A percentile compares a stretch with the other conserved stretches of the same genome.
Evolutionary conservation across 2,329 filamentous ascomycete species (phyloP).

Genomic region (Aspergillus uvarum): DNA sequence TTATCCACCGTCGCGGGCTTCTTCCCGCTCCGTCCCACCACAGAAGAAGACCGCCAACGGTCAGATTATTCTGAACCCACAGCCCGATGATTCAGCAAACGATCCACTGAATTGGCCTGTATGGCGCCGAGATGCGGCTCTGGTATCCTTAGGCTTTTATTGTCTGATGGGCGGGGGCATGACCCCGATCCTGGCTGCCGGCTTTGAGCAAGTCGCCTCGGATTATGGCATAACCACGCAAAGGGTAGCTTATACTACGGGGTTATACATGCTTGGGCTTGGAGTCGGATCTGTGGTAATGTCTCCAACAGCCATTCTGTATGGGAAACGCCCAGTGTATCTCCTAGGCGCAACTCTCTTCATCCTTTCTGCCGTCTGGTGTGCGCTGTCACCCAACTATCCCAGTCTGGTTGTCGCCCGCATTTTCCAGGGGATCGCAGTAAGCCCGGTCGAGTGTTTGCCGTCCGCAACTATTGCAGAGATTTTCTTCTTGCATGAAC

Average conservation of each 20-base stretch:
- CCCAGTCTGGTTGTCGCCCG: constrained; percentile 75
- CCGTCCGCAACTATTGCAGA: constrained; percentile 93
- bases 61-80: constrained; percentile 81
- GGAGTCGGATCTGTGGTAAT: constrained; percentile 80
- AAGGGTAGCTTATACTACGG: constrained; percentile 80
- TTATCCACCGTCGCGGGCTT: constrained; percentile 41
- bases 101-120: constrained; percentile 90
- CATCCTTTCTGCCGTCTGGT: constrained; percentile 75
- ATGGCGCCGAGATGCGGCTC: constrained; percentile 75
- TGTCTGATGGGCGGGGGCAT: constrained; percentile 93
- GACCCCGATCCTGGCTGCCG: constrained; percentile 84
- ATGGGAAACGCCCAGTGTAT: constrained; percentile 87
- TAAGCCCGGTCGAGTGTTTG: constrained; percentile 87
- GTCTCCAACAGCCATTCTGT: constrained; percentile 88
- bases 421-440: constrained; percentile 82
- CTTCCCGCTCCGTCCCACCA: constrained; percentile 33
- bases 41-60: constrained; percentile 81
- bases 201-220: constrained; percentile 76
- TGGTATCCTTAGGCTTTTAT: constrained; percentile 84
- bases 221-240: constrained; percentile 67
- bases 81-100: constrained; percentile 86
- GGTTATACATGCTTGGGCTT: constrained; percentile 90
- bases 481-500: constrained; percentile 93
- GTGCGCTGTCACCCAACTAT: constrained; percentile 78
- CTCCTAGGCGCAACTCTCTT: constrained; percentile 76